Evolutionary conservation across 2,329 filamentous ascomycete species (phyloP), one percentile per base, ranked within the genome.

Genomic region (Cladorrhinum sp.): DNA sequence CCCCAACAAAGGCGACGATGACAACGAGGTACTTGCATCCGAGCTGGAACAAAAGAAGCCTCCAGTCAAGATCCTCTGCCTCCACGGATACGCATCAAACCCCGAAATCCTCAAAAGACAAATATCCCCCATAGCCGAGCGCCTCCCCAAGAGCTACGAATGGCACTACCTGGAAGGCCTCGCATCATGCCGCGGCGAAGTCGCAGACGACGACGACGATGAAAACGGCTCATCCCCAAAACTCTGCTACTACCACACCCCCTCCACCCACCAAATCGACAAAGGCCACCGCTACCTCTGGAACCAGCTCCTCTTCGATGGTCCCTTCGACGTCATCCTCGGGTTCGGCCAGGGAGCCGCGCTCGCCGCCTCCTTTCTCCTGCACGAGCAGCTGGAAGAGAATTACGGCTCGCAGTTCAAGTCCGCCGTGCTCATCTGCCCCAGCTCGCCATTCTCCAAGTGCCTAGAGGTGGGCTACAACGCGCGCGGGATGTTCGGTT

Each of bases 31-130:
- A 10, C 16, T 10, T 12, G 32, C 10, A 8, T 36, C 3, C 12
- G 10, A 8, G 3, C 32, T 36, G 9, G 32, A 36, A 36, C n/a
- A 36, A 36, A 36, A 4, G 32, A 36, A n/a, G n/a, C n/a, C n/a
- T n/a, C 49, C 49, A 24, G 18, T 36, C 32, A 8, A 13, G 13
- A 27, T 51, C 49, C 49, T 51, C 23, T 51, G 49, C 23, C 49
- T 51, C 49, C 49, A 51, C 49, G 49, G 49, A 24, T 51, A 51
- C 49, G 20, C 49, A 13, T 51, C 49, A 13, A 51, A 27, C 49
- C 10, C 18, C 23, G 18, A n/a, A 6, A 6, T 51, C 2, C 49
- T 51, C 16, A 24, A 51, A n/a, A 25, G 27, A n/a, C 49, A 51
- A n/a, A 24, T 51, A 13, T 13, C 24, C 3, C 49, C 49, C 49